Conservation (phyloP, 495 filamentous ascomycete genomes). For the Tetracladium marchalianum region DNA sequence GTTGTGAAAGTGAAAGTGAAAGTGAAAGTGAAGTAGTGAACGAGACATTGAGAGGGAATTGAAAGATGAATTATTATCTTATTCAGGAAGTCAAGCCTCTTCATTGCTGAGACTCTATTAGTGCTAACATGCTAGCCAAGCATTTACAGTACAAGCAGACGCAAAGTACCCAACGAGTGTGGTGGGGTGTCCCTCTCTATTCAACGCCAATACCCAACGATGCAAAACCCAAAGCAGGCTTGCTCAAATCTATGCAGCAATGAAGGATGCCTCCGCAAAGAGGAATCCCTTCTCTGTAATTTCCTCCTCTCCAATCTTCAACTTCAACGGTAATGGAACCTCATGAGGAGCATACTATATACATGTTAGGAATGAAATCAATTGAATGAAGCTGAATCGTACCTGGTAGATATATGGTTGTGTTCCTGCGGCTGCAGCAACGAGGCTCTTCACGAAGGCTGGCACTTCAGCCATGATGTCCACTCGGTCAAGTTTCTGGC, state of each 20-base stretch:
- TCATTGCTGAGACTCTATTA: constrained; percentile 17
- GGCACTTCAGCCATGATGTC: constrained; percentile 97
- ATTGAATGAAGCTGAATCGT: constrained; percentile 12
- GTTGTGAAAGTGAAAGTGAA: no score
- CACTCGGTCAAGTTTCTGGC: constrained; percentile 67
- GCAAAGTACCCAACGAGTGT: constrained; percentile 20
- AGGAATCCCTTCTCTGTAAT: constrained; percentile 63
- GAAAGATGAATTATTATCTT: no score
- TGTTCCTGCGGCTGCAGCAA: constrained; percentile 75
- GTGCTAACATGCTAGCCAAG: constrained; percentile 1
- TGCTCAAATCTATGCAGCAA: constrained; percentile 32
- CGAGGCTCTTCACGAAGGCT: constrained; percentile 87
- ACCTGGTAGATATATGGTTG: constrained; percentile 98
- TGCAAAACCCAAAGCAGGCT: neutral
- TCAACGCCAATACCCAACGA: constrained; percentile 13
- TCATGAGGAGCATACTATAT: constrained; percentile 52
- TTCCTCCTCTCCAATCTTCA: constrained; percentile 74
- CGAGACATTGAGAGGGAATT: no score
- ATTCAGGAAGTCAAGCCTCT: constrained; percentile 13
- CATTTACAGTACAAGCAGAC: neutral
- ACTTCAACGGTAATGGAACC: constrained; percentile 52
- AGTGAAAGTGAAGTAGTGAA: no score
- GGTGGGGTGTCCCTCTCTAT: constrained; percentile 11
- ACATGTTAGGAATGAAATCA: constrained; percentile 17
- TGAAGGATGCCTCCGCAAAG: constrained; percentile 87